A percentile compares a stretch with the other conserved stretches of the same genome.
Evolutionary conservation across 2,329 filamentous ascomycete species (phyloP).

Genomic region (Alternaria angustiovoidea): DNA sequence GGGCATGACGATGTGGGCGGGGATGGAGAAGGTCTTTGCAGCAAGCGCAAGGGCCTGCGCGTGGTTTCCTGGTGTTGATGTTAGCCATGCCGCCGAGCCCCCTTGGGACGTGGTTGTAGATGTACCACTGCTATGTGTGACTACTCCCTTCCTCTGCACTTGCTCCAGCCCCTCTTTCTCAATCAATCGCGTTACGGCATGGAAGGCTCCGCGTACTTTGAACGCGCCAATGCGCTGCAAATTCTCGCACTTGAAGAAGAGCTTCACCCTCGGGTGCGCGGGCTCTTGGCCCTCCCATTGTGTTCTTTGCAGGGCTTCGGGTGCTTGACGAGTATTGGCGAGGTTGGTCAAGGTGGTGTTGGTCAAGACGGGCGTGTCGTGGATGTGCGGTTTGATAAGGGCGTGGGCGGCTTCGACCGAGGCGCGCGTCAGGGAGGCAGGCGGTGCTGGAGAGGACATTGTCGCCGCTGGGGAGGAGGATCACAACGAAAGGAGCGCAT

Average conservation of each 20-base stretch:
- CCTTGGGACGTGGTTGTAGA: slow-evolving; percentile 7
- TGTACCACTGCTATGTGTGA: slow-evolving; percentile 87
- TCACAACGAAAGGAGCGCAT: slow-evolving; percentile 9
- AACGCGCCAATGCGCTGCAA: slow-evolving; percentile 90
- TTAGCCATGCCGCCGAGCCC: background rate
- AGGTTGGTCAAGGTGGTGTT: slow-evolving; percentile 76
- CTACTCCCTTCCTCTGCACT: slow-evolving; percentile 71
- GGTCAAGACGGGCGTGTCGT: slow-evolving; percentile 84
- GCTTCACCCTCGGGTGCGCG: slow-evolving; percentile 70
- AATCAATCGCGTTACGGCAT: slow-evolving; percentile 77
- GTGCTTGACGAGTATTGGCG: slow-evolving; percentile 73
- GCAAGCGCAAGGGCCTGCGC: slow-evolving; percentile 91
- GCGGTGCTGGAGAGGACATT: slow-evolving; percentile 30
- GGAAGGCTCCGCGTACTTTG: slow-evolving; percentile 90
- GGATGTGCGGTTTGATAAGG: slow-evolving; percentile 77
- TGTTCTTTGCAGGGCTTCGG: slow-evolving; percentile 63
- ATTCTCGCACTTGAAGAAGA: slow-evolving; percentile 98
- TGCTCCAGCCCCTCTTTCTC: slow-evolving; percentile 58
- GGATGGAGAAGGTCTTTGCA: slow-evolving; percentile 74
- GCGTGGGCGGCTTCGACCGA: slow-evolving; percentile 77
- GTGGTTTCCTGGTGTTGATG: slow-evolving; percentile 75
- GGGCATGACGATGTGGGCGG: slow-evolving; percentile 92
- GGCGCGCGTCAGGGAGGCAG: slow-evolving; percentile 70
- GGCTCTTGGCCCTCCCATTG: slow-evolving; percentile 65
- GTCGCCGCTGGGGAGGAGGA: background rate